These are phyloP conservation scores for Phytophthora tubulina DNA, from an alignment of 352 stramenopile species.

Conservation along the genomic window DNA sequence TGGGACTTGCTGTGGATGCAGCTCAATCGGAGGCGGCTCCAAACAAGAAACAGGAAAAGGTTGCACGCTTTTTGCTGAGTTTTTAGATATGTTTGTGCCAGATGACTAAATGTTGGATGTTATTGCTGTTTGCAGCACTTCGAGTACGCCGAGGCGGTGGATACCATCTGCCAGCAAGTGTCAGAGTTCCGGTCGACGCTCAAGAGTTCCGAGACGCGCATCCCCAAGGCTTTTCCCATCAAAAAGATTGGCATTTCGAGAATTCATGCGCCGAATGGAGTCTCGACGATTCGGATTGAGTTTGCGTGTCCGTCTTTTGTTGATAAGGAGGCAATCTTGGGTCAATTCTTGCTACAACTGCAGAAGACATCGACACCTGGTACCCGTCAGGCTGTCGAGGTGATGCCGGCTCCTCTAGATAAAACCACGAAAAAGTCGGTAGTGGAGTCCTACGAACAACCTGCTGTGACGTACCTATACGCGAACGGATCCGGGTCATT, in stretches of 20 bases:
- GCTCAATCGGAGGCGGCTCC: conserved; percentile 32
- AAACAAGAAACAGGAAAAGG: conserved; percentile 47
- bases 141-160: conserved; percentile 73
- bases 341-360: conserved; percentile 69
- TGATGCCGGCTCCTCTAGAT: conserved; percentile 56
- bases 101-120: conserved; percentile 4
- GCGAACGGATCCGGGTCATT: conserved; percentile 80
- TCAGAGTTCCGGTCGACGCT: conserved; percentile 81
- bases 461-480: conserved; percentile 80
- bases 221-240: conserved; percentile 83
- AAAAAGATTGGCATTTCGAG: conserved; percentile 88
- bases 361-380: conserved; percentile 40
- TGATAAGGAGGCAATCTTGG: conserved; percentile 78
- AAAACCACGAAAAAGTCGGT: conserved; percentile 60
- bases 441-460: conserved; percentile 75
- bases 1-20: conserved; percentile 11
- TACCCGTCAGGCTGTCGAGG: conserved; percentile 59
- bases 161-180: conserved; percentile 75
- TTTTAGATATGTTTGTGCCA: conserved; percentile 3
- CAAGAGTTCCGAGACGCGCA: conserved; percentile 75
- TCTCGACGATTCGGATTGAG: conserved; percentile 86
- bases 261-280: conserved; percentile 81
- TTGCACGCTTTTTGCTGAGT: conserved; percentile 4
- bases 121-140: conserved; percentile 51
- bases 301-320: conserved; percentile 83